These are phyloP conservation scores for Ceratocystis eucalypticola DNA, from an alignment of 2,329 filamentous ascomycete species.

Conservation along the genomic window DNA sequence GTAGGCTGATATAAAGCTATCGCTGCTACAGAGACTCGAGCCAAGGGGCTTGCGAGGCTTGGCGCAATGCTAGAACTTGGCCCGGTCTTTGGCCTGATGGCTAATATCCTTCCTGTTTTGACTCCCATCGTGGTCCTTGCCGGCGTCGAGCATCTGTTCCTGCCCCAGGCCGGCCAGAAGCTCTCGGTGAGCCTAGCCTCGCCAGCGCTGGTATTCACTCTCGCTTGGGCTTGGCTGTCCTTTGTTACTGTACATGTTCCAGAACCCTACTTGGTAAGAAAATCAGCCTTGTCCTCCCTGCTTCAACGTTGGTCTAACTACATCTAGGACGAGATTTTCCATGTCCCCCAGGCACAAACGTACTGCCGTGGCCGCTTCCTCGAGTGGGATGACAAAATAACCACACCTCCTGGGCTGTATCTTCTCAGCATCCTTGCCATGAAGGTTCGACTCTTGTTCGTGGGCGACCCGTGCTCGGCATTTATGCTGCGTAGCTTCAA, in stretches of 20 bases:
- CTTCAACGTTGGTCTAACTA: background rate
- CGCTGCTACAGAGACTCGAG: background rate
- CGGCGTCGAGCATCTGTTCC: constrained; percentile 17
- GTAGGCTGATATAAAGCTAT: background rate
- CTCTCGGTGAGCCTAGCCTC: constrained; percentile 2
- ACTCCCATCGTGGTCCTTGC: constrained; percentile 4
- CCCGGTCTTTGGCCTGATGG: background rate
- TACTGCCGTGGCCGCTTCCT: constrained; percentile 65
- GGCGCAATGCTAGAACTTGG: background rate
- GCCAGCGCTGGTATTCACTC: constrained; percentile 22
- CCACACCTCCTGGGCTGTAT: constrained; percentile 80
- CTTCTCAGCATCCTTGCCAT: constrained; percentile 26
- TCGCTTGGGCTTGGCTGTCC: constrained; percentile 29
- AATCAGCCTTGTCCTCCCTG: too few relatives aligned
- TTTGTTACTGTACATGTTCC: constrained; percentile 32
- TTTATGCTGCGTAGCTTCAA: constrained; percentile 38
- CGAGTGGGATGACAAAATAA: constrained; percentile 94
- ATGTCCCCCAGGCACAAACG: constrained; percentile 78
- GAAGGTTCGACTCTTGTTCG: constrained; percentile 3
- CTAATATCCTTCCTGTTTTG: constrained; percentile 1
- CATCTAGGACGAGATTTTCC: constrained; percentile 66
- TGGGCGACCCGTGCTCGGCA: constrained; percentile 27
- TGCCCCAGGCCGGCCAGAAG: constrained; percentile 1
- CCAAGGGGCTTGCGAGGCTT: background rate
- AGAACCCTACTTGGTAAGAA: constrained; percentile 40